Evolutionary conservation across 148 eudicot genomes (phyloP).

Genomic region (Arbutus unedo): DNA sequence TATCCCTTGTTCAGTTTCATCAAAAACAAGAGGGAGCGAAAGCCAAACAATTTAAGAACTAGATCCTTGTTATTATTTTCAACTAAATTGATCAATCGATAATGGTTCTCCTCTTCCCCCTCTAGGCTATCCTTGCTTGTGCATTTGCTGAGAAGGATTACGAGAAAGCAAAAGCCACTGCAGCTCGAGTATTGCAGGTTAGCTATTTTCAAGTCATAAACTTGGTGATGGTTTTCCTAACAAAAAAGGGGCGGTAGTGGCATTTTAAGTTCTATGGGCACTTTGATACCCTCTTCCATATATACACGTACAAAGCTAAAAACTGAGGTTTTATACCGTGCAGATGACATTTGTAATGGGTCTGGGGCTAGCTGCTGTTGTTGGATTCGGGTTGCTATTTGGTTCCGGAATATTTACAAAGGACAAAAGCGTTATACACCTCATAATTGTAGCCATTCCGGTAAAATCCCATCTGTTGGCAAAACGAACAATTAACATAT

Average conservation of each 20-base stretch:
- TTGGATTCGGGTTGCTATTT: constrained; percentile 81
- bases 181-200: constrained; percentile 87
- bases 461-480: constrained; percentile 34
- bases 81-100: background rate
- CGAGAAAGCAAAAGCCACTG: constrained; percentile 68
- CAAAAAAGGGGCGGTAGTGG: background rate
- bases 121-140: constrained; percentile 87
- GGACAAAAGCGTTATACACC: constrained; percentile 53
- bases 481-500: background rate
- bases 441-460: constrained; percentile 77
- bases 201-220: background rate
- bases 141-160: constrained; percentile 95
- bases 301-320: background rate
- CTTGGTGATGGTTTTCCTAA: background rate
- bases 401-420: constrained; percentile 72
- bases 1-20: constrained; percentile 3
- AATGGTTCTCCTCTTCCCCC: background rate
- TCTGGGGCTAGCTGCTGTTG: constrained; percentile 60
- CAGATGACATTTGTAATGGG: constrained; percentile 95
- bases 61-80: background rate
- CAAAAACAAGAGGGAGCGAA: background rate
- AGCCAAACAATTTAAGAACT: background rate
- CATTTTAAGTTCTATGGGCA: background rate
- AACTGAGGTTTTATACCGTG: constrained; percentile 11
- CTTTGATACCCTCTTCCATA: background rate